These are phyloP conservation scores for Mortierella sp. DNA, from an alignment of 371 early-diverging fungal genomes.

Conservation along the genomic window DNA sequence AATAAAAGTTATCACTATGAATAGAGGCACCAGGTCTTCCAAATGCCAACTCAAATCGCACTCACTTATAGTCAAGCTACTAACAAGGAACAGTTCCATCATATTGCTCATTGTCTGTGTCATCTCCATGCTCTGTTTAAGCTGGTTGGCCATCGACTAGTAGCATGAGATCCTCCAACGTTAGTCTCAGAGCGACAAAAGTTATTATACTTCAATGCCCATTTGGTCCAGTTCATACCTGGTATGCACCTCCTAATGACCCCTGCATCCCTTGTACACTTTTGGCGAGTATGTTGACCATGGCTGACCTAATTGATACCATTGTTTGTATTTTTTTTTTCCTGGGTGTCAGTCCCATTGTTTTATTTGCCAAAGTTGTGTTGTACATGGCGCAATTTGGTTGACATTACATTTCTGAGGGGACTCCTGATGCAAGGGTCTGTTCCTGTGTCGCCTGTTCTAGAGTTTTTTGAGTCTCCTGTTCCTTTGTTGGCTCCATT, in stretches of 20 bases:
- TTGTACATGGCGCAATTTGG: not conserved
- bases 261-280: conserved; percentile 49
- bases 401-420: conserved; percentile 29
- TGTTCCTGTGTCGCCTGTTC: not conserved
- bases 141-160: conserved; percentile 47
- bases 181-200: not conserved
- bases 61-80: conserved; percentile 40
- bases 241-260: conserved; percentile 45
- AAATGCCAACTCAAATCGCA: too few relatives aligned
- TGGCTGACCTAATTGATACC: conserved; percentile 22
- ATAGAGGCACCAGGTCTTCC: not conserved
- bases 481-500: conserved; percentile 15
- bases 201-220: too few relatives aligned
- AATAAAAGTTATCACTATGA: not conserved
- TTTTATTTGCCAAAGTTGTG: not conserved
- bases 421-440: not conserved
- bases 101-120: conserved; percentile 50
- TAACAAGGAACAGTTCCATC: conserved; percentile 44
- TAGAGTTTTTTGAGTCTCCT: not conserved
- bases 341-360: not conserved
- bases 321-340: too few relatives aligned
- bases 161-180: not conserved
- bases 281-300: conserved; percentile 32
- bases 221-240: conserved; percentile 17
- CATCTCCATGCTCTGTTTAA: conserved; percentile 54